Base-by-base conservation (phyloP, 306 rosid species). In the Oemleria cerasiformis region DNA sequence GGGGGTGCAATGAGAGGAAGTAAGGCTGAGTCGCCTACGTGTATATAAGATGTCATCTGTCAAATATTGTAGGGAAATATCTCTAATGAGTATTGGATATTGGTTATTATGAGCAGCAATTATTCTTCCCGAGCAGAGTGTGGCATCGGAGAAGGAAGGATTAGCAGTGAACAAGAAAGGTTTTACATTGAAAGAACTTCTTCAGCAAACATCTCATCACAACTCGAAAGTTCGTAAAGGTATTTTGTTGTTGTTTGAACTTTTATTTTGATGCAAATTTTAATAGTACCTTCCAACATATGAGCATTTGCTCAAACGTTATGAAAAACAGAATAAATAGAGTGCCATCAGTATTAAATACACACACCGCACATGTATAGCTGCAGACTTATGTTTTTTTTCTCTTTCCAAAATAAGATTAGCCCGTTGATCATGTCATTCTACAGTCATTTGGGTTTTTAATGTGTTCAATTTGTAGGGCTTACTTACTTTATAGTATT, bases 191-290 rank as follows among this genome's bases (percentile, higher is more conserved):
- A 94, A 91, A 74, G 95, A 94, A 77, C 95, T 94, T 77, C 96
- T 94, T 74, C 96, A 91, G 68, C 97, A 87, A 71, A 79, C 97
- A 66, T 91, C 96, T 20, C 98, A 91, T 80, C 81, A 86, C 86
- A 94, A 71, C 76, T 71, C 84, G 3, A 91, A 91, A 89, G 89
- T 87, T 83, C 95, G 98, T 64, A 86, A 89, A 91, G 98, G 98
- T 94, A 87, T 74, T 25, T 72, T 47, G 45, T 44, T 72, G 45
- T 79, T 47, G 14, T 36, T 56, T 14, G 0, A 48, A 40, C 13
- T 36, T 4, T 25, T 19, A 48, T 41, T 43, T 56, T 17, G 36
- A 50, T 62, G 43, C 6, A 12, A 45, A 48, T 2, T 21, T 43
- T 66, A 30, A 38, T 9, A 4, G 30, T 45, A 9, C 39, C 44